These are phyloP conservation scores for Colletotrichum kahawae DNA, from an alignment of 2,329 filamentous ascomycete genomes.

Conservation along the genomic window DNA sequence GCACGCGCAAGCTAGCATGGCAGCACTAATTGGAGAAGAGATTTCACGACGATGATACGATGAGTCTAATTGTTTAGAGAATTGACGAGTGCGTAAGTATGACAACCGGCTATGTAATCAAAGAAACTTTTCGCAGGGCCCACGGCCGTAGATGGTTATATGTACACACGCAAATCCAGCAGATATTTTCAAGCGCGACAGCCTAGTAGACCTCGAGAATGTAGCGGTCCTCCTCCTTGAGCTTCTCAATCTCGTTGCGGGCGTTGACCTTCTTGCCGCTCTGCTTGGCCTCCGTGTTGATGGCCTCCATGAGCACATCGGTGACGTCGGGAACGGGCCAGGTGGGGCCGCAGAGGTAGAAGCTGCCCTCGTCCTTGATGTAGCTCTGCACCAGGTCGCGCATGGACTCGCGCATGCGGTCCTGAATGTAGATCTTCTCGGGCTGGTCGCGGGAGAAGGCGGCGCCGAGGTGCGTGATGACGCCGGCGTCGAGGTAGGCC, in stretches of 20 bases:
- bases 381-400: conserved; percentile 85
- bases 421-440: conserved; percentile 99
- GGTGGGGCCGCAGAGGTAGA: conserved; percentile 97
- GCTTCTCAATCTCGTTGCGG: conserved; percentile 90
- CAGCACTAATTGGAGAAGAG: background rate
- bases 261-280: conserved; percentile 82
- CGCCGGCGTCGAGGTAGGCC: conserved; percentile 92
- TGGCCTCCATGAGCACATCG: conserved; percentile 90
- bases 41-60: background rate
- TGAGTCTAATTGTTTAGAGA: background rate
- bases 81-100: background rate
- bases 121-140: background rate
- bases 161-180: background rate
- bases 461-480: conserved; percentile 90
- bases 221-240: conserved; percentile 95
- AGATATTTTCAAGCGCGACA: background rate
- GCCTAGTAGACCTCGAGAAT: conserved; percentile 93
- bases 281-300: conserved; percentile 74
- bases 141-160: background rate
- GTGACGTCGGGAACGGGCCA: conserved; percentile 99
- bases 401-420: conserved; percentile 91
- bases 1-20: background rate
- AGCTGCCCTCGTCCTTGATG: conserved; percentile 84
- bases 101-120: background rate
- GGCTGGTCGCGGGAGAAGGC: conserved; percentile 97